These are phyloP conservation scores for Nematocida ausubeli DNA, from an alignment of 371 early-diverging fungal genomes.

Conservation along the genomic window DNA sequence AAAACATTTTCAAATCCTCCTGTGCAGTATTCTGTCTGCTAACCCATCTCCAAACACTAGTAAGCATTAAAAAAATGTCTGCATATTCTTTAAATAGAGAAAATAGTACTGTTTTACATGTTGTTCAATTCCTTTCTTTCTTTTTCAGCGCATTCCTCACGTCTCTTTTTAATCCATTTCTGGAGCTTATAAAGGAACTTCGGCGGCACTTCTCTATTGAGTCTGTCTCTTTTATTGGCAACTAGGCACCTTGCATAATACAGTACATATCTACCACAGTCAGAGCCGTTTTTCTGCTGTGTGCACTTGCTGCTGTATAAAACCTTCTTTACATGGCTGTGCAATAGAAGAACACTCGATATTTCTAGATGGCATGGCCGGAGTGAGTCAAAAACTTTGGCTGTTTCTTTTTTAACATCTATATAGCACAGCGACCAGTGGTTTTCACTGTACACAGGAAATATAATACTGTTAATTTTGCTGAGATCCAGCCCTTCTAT, in stretches of 20 bases:
- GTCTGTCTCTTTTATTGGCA: not conserved
- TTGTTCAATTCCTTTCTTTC: too few relatives aligned
- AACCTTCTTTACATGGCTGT: not conserved
- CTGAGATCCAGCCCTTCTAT: not conserved
- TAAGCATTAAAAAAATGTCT: not conserved
- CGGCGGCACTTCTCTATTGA: not conserved
- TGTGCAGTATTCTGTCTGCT: not conserved
- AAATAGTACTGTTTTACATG: too few relatives aligned
- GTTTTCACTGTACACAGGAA: slow-evolving; percentile 26
- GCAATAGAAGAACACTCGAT: slow-evolving; percentile 9
- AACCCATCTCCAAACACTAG: not conserved
- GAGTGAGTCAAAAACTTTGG: slow-evolving; percentile 32
- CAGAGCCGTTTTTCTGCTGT: slow-evolving; percentile 35
- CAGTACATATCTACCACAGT: slow-evolving; percentile 45
- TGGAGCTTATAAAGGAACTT: not conserved
- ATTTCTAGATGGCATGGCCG: slow-evolving; percentile 6
- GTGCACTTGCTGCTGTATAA: slow-evolving; percentile 7
- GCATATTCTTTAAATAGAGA: not conserved
- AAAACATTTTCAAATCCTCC: slow-evolving; percentile 32
- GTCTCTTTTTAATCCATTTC: not conserved
- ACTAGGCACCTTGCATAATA: slow-evolving; percentile 41
- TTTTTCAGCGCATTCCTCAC: too few relatives aligned
- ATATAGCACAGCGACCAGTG: slow-evolving; percentile 50
- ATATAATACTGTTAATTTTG: slow-evolving; percentile 4
- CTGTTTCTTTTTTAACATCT: not conserved